Percentiles rank a stretch among this genome's conserved stretches.
Evolutionary conservation across 78 protist genomes (phyloP).

Genomic region (Chrysochromulina tobinii): DNA sequence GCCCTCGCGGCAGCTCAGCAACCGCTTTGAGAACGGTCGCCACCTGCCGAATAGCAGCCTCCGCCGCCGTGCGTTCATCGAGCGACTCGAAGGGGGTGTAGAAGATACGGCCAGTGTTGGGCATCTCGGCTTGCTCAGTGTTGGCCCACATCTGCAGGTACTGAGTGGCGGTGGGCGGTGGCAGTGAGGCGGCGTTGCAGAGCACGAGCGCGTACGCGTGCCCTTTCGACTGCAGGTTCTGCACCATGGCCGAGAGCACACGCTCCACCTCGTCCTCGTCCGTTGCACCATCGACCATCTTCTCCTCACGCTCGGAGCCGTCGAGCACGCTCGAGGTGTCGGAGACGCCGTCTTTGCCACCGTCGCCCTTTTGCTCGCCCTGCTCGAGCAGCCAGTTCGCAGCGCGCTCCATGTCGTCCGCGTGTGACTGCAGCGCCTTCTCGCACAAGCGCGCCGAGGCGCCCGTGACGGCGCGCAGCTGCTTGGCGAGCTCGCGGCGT

Average conservation of each 20-base stretch:
- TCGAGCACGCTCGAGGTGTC: too few relatives aligned
- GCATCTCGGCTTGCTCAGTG: not conserved
- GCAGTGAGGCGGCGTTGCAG: not conserved
- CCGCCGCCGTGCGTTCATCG: not conserved
- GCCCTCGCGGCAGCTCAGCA: too few relatives aligned
- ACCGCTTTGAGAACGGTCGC: too few relatives aligned
- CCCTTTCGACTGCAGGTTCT: not conserved
- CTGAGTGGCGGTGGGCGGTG: not conserved
- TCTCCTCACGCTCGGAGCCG: too few relatives aligned
- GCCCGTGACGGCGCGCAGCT: not conserved
- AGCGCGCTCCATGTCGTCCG: not conserved
- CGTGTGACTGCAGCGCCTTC: not conserved
- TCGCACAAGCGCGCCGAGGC: not conserved
- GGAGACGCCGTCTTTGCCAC: not conserved
- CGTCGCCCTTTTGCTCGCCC: not conserved
- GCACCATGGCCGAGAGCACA: not conserved
- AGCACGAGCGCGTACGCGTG: not conserved
- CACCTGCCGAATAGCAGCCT: too few relatives aligned
- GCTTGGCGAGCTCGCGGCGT: constrained; percentile 6
- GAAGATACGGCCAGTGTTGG: not conserved
- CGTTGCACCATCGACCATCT: not conserved
- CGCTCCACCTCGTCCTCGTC: not conserved
- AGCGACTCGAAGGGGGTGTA: not conserved
- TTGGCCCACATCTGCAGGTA: not conserved
- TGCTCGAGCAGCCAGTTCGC: not conserved